phyloP scores from a whole-genome alignment of 2,329 filamentous ascomycete genomes.

The Blastomyces gilchristii region DNA sequence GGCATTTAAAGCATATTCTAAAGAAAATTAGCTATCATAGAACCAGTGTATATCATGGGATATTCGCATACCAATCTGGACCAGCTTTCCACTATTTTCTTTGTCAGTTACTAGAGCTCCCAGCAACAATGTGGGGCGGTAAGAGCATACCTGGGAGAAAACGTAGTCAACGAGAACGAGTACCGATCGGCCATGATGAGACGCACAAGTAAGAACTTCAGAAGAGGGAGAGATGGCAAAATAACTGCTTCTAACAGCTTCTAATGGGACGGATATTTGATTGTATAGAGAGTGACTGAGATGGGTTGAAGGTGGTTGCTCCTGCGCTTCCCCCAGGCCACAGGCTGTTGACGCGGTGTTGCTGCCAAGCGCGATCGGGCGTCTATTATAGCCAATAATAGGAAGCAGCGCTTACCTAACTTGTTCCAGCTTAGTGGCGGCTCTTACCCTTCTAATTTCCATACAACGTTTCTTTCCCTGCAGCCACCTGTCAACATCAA shows the following conservation, averaged over 20 bases:
- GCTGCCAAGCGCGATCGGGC: neutral
- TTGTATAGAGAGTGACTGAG: neutral
- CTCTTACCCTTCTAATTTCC: neutral
- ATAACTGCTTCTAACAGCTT: neutral
- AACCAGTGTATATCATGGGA: neutral
- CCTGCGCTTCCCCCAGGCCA: slow-evolving; percentile 1
- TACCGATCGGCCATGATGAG: slow-evolving; percentile 88
- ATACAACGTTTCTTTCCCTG: neutral
- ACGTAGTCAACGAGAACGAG: slow-evolving; percentile 97
- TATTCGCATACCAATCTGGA: slow-evolving; percentile 71
- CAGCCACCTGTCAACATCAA: neutral
- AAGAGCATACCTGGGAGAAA: slow-evolving; percentile 83
- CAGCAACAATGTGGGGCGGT: slow-evolving; percentile 12
- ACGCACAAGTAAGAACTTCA: slow-evolving; percentile 16
- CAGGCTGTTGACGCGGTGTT: slow-evolving; percentile 6
- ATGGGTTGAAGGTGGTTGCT: neutral
- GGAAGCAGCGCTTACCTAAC: neutral
- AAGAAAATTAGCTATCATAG: slow-evolving; percentile 17
- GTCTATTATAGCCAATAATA: neutral
- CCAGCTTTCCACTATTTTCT: slow-evolving; percentile 76
- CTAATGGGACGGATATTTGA: neutral
- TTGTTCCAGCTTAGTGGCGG: neutral
- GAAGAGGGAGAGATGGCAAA: neutral
- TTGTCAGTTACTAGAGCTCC: slow-evolving; percentile 35
- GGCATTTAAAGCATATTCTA: slow-evolving; percentile 98